These are phyloP conservation scores for Penicillium sp. DNA, from an alignment of 2,329 filamentous ascomycete species.

Conservation along the genomic window DNA sequence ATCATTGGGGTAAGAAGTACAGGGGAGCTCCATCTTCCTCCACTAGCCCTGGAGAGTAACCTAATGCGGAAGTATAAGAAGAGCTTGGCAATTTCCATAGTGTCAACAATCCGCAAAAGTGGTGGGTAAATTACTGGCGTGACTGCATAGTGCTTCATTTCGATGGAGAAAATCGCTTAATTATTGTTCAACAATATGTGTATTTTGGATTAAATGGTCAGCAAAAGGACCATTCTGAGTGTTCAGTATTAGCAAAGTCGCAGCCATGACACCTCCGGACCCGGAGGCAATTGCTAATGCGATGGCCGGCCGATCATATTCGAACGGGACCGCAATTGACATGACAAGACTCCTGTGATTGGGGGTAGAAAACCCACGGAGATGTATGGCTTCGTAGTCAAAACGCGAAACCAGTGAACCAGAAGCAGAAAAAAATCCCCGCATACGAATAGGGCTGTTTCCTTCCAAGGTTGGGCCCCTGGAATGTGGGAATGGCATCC, in stretches of 20 bases:
- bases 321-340: not conserved
- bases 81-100: not conserved
- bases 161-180: not conserved
- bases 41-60: slow-evolving; percentile 2
- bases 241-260: not conserved
- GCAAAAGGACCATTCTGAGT: no score
- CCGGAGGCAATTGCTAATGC: not conserved
- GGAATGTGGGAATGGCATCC: slow-evolving; percentile 4
- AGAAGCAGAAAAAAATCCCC: not conserved
- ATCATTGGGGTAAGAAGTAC: slow-evolving; percentile 17
- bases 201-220: not conserved
- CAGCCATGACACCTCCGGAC: not conserved
- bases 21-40: slow-evolving; percentile 3
- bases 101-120: not conserved
- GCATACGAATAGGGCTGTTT: not conserved
- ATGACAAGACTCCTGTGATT: not conserved
- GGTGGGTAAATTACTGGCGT: not conserved
- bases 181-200: not conserved
- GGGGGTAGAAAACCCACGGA: not conserved
- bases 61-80: slow-evolving; percentile 14
- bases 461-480: not conserved
- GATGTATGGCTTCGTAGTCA: not conserved
- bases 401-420: not conserved
- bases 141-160: not conserved
- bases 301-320: not conserved